A percentile compares a stretch with the other conserved stretches of the same genome.
phyloP scores from a whole-genome alignment of 352 stramenopile species.

The Globisporangium cylindrosporum region DNA sequence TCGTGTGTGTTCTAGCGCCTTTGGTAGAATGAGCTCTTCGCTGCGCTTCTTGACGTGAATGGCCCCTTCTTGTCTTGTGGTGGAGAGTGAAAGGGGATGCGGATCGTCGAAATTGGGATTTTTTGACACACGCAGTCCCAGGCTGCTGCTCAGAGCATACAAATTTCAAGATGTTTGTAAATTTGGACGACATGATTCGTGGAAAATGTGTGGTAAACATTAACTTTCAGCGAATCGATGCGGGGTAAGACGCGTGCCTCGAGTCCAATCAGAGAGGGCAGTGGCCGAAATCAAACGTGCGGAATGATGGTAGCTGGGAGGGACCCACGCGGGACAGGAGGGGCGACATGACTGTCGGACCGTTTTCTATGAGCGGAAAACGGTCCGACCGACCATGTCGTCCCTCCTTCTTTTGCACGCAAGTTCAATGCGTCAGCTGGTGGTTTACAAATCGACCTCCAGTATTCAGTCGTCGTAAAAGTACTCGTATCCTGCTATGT shows the following conservation, averaged over 20 bases:
- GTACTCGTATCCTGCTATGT: background rate
- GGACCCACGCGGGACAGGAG: background rate
- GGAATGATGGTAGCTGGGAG: constrained; percentile 8
- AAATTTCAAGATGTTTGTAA: constrained; percentile 8
- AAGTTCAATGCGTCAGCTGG: background rate
- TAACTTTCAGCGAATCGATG: constrained; percentile 20
- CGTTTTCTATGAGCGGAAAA: background rate
- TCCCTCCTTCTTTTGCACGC: background rate
- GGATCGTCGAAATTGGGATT: constrained; percentile 12
- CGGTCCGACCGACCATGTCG: background rate
- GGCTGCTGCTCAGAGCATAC: background rate
- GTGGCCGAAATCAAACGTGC: background rate
- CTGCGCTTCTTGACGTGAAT: background rate
- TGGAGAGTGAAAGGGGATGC: background rate
- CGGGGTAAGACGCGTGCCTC: constrained; percentile 15
- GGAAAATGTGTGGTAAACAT: background rate
- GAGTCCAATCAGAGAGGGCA: constrained; percentile 7
- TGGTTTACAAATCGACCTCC: background rate
- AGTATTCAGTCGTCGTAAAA: background rate
- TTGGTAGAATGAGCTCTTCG: background rate
- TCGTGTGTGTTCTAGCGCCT: constrained; percentile 2
- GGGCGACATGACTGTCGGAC: background rate
- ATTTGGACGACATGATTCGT: background rate
- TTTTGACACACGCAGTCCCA: background rate
- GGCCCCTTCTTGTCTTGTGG: constrained; percentile 2